phyloP scores from a whole-genome alignment of 2,329 filamentous ascomycete species.

The Periconia sp. region DNA sequence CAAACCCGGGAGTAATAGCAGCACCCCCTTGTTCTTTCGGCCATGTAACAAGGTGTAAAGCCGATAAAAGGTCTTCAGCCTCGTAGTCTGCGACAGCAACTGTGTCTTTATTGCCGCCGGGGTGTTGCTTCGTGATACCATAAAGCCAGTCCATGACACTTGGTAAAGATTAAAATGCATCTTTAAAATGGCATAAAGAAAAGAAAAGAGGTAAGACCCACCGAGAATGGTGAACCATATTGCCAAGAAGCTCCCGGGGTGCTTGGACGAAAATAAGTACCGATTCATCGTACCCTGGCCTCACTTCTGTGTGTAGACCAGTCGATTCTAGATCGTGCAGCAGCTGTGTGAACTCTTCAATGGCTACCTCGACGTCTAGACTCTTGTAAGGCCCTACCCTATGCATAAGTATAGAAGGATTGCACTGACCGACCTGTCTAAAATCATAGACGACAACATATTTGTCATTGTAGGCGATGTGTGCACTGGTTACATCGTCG shows the following conservation, averaged over 20 bases:
- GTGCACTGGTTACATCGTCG: conserved; percentile 24
- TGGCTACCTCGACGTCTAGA: conserved; percentile 21
- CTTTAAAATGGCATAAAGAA: not conserved
- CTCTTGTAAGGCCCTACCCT: not conserved
- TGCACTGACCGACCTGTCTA: conserved; percentile 24
- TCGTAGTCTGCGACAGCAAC: conserved; percentile 68
- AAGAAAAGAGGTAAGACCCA: conserved; percentile 5
- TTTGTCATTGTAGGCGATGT: conserved; percentile 34
- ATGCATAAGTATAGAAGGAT: not conserved
- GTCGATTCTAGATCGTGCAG: conserved; percentile 26
- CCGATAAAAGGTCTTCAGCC: conserved; percentile 74
- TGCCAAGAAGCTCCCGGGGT: conserved; percentile 32
- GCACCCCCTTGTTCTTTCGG: conserved; percentile 74
- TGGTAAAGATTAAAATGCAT: not conserved
- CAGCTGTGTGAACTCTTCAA: conserved; percentile 22
- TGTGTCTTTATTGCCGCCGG: conserved; percentile 46
- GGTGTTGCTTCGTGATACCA: conserved; percentile 67
- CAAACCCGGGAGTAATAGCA: conserved; percentile 69
- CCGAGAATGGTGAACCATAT: conserved; percentile 35
- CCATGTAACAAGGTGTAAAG: conserved; percentile 77
- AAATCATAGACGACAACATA: conserved; percentile 38
- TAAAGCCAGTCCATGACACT: conserved; percentile 85
- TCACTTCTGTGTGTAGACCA: conserved; percentile 35
- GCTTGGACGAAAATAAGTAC: conserved; percentile 35
- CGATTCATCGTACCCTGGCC: conserved; percentile 31